Evolutionary conservation across 179 eudicot species (phyloP), one percentile per base, ranked within the genome.

Genomic region (Actinidia chinensis): DNA sequence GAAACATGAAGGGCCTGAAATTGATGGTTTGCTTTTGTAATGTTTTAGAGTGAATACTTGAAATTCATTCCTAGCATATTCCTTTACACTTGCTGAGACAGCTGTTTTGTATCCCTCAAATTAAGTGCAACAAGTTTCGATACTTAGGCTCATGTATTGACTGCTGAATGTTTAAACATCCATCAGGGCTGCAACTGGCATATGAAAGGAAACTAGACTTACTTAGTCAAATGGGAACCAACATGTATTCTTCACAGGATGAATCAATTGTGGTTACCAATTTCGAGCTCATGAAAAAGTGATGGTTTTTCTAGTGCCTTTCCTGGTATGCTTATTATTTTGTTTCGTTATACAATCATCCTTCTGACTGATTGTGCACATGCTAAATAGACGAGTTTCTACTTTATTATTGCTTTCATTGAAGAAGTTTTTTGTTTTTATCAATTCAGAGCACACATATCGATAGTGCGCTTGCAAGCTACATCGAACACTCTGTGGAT

Each of bases 261-360:
- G 96, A 93, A 76, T 94, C 98, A 15, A 91, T 94, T 76, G 89
- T 89, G 82, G 87, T 84, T 94, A 78, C 98, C 98, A 6, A 76
- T 94, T 67, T 97, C 61, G 98, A 94, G 78, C 92, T 94, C 75
- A 94, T 94, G 50, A 97, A 94, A 85, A 93, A 94, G 79, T 14
- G 98, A 94, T 85, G 98, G 98, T 46, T 94, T 94, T 84, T 97
- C 98, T 73, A 97, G 98, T 15, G 98, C 93, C 68, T 94, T 94
- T 85, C 98, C 98, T 80, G 98, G 98, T 94, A 90, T 58, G 69
- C 46, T n/a, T 75, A 15, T 55, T 66, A 56, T 75, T 28, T 15
- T 81, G 18, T 69, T 25, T 54, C 59, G 20, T 65, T 33, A 55
- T 36, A 36, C 33, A n/a, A 12, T 64, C 44, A 54, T 55, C 25